A percentile compares a stretch with the other conserved stretches of the same genome.
These are phyloP conservation scores for Pleomassaria siparia DNA, from an alignment of 2,329 filamentous ascomycete genomes.

Conservation along the genomic window DNA sequence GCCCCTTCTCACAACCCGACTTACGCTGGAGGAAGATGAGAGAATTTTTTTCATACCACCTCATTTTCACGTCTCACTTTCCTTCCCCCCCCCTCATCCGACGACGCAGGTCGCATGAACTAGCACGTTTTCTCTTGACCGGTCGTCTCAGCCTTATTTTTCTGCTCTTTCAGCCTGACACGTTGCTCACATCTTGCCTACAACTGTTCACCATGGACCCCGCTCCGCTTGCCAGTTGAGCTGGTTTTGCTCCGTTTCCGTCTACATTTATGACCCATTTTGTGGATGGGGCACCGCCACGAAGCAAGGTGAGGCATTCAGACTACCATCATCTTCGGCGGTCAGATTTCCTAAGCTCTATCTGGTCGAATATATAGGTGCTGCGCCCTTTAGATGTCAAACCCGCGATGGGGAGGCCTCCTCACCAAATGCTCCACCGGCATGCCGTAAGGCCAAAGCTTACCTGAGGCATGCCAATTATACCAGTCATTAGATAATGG, in stretches of 20 bases:
- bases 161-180: not conserved
- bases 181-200: not conserved
- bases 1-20: no score
- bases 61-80: not conserved
- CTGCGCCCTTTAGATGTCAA: constrained; percentile 7
- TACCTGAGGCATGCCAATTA: not conserved
- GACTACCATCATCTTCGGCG: not conserved
- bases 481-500: not conserved
- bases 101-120: not conserved
- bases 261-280: not conserved
- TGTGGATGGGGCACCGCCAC: not conserved
- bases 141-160: not conserved
- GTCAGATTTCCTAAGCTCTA: not conserved
- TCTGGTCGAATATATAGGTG: constrained; percentile 1
- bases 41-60: not conserved
- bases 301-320: not conserved
- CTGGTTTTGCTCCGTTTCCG: not conserved
- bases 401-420: constrained; percentile 1
- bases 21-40: not conserved
- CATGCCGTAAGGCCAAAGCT: constrained; percentile 5
- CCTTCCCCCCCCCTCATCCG: not conserved
- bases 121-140: not conserved
- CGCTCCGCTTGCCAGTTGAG: not conserved
- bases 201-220: no score
- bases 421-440: constrained; percentile 7